phyloP scores from a whole-genome alignment of 2,329 filamentous ascomycete genomes.

The Penicillium vulpinum region DNA sequence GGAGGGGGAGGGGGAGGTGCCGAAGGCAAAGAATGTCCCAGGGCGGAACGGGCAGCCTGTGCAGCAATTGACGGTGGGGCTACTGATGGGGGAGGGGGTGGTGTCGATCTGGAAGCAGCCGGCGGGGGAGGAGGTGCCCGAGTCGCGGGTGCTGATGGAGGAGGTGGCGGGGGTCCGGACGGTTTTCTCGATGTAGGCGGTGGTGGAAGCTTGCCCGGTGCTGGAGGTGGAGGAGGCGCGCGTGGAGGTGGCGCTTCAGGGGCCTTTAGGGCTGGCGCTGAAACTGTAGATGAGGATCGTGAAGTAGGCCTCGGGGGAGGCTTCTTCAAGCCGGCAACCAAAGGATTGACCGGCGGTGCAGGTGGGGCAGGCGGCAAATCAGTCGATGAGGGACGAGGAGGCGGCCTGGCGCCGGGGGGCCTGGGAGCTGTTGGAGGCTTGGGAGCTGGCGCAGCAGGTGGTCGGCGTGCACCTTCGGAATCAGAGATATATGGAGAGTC shows the following conservation, averaged over 20 bases:
- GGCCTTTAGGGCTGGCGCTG: constrained; percentile 56
- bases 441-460: constrained; percentile 53
- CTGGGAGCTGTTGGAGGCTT: constrained; percentile 55
- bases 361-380: constrained; percentile 52
- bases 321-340: constrained; percentile 61
- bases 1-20: constrained; percentile 51
- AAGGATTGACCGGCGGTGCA: constrained; percentile 54
- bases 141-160: constrained; percentile 45
- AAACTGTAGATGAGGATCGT: constrained; percentile 62
- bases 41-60: constrained; percentile 60
- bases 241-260: constrained; percentile 49
- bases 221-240: constrained; percentile 68
- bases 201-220: constrained; percentile 51
- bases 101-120: constrained; percentile 47
- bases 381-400: constrained; percentile 50
- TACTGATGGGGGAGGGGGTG: constrained; percentile 28
- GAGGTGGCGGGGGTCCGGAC: constrained; percentile 50
- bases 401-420: constrained; percentile 57
- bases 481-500: constrained; percentile 78
- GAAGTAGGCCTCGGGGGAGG: constrained; percentile 50
- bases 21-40: constrained; percentile 45
- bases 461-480: constrained; percentile 61
- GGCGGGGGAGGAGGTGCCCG: constrained; percentile 45
- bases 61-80: constrained; percentile 52
- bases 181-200: constrained; percentile 61